These are phyloP conservation scores for Aspergillus fumigatiaffinis DNA, from an alignment of 2,329 filamentous ascomycete species.

Conservation along the genomic window DNA sequence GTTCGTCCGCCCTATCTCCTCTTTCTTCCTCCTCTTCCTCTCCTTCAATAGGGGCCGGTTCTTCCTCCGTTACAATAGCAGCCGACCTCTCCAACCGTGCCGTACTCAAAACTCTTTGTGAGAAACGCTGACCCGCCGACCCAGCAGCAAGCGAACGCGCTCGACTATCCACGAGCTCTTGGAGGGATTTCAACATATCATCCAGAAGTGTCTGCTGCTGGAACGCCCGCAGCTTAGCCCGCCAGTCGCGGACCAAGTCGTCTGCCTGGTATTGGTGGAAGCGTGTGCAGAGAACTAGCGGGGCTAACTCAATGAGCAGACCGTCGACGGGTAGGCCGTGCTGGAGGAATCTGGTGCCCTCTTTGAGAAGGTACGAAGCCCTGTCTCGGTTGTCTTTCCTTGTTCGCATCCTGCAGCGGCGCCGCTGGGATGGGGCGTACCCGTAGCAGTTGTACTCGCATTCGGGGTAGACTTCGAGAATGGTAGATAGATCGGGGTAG, in stretches of 20 bases:
- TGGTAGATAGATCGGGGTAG: not conserved
- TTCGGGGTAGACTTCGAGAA: not conserved
- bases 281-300: not conserved
- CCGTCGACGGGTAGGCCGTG: not conserved
- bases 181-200: not conserved
- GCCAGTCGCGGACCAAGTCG: not conserved
- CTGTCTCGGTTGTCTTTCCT: not conserved
- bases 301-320: not conserved
- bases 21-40: too few species aligned
- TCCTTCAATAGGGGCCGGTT: too few species aligned
- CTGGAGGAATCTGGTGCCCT: not conserved
- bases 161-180: not conserved
- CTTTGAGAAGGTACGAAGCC: not conserved
- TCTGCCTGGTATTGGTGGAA: not conserved
- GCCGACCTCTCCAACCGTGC: too few species aligned
- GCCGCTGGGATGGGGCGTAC: not conserved
- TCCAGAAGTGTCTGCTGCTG: not conserved
- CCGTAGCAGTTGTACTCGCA: not conserved
- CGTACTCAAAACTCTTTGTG: too few species aligned
- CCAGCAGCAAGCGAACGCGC: too few species aligned
- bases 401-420: not conserved
- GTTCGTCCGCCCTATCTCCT: not conserved
- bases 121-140: too few species aligned
- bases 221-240: not conserved
- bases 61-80: not conserved